Percentiles rank a stretch among this genome's conserved stretches.
Conservation (phyloP, 306 rosid species). For the Comarum palustre region DNA sequence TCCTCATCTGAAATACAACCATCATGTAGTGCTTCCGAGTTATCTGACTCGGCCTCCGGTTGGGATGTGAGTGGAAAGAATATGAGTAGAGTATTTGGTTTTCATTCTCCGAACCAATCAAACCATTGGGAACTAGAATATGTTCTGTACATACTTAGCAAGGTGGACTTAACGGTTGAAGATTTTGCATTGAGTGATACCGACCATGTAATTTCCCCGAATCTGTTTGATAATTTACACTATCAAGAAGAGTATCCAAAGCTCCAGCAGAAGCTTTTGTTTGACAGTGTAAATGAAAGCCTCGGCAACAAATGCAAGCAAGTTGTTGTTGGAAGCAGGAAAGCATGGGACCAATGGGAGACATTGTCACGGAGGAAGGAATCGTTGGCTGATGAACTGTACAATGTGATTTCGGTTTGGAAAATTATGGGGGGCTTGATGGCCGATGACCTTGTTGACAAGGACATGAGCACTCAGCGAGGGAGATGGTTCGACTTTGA, state of each 20-base stretch:
- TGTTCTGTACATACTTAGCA: conserved; percentile 48
- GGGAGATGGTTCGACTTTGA: conserved; percentile 81
- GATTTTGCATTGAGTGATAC: conserved; percentile 44
- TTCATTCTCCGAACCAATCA: conserved; percentile 31
- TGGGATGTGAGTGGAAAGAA: conserved; percentile 29
- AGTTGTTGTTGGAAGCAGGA: conserved; percentile 48
- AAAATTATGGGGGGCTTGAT: conserved; percentile 54
- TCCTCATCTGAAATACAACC: conserved; percentile 35
- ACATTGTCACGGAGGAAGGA: conserved; percentile 40
- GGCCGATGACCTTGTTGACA: conserved; percentile 72
- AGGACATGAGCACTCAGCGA: conserved; percentile 65
- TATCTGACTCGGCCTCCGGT: conserved; percentile 35
- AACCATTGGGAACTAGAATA: conserved; percentile 60
- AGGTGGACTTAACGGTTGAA: conserved; percentile 48
- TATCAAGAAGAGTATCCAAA: conserved; percentile 38
- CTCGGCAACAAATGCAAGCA: conserved; percentile 43
- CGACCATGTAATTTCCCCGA: conserved; percentile 41
- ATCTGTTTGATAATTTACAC: conserved; percentile 56
- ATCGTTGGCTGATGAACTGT: conserved; percentile 55
- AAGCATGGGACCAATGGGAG: conserved; percentile 46
- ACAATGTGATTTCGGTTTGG: conserved; percentile 52
- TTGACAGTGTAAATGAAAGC: conserved; percentile 56
- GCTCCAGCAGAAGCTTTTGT: conserved; percentile 55
- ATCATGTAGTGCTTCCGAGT: conserved; percentile 28
- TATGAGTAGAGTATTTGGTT: conserved; percentile 21